Percentiles rank a stretch among this genome's conserved stretches.
Evolutionary conservation across 176 grass and related monocot genomes (phyloP).

Genomic region (Rhipidocladum racemiflorum): DNA sequence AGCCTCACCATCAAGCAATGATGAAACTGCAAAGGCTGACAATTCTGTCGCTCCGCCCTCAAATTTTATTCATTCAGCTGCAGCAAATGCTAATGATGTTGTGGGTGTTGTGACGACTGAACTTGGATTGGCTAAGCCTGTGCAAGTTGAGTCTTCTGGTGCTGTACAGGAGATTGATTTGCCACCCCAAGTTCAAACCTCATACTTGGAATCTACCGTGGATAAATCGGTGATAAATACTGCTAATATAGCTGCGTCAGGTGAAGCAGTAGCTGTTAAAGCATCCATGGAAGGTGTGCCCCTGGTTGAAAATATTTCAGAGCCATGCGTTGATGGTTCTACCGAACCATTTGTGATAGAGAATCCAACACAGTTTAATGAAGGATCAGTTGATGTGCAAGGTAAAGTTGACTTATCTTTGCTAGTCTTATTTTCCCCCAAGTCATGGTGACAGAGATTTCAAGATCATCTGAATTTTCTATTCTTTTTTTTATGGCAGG

Average conservation of each 20-base stretch:
- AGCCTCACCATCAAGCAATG: conserved; percentile 60
- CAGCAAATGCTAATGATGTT: conserved; percentile 42
- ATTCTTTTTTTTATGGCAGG: conserved; percentile 22
- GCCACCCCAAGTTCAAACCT: conserved; percentile 19
- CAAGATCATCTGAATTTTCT: conserved; percentile 13
- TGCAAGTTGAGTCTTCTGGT: conserved; percentile 45
- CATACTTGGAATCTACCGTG: conserved; percentile 12
- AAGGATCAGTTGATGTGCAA: conserved; percentile 39
- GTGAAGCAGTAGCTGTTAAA: conserved; percentile 28
- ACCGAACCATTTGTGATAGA: conserved; percentile 19
- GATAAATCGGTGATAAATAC: conserved; percentile 16
- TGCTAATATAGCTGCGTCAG: conserved; percentile 34
- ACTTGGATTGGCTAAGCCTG: conserved; percentile 14
- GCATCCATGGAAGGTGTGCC: conserved; percentile 17
- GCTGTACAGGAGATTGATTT: conserved; percentile 9
- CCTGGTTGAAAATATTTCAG: conserved; percentile 41
- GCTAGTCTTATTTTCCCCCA: not conserved
- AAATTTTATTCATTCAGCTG: conserved; percentile 28
- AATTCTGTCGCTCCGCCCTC: conserved; percentile 41
- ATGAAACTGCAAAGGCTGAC: conserved; percentile 53
- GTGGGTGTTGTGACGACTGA: conserved; percentile 20
- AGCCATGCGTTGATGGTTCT: conserved; percentile 24
- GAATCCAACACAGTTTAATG: conserved; percentile 25
- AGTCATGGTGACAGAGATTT: not conserved
- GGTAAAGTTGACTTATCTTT: conserved; percentile 40